Conservation (phyloP, 148 eudicot genomes). For the Camellia lanceoleosa region DNA sequence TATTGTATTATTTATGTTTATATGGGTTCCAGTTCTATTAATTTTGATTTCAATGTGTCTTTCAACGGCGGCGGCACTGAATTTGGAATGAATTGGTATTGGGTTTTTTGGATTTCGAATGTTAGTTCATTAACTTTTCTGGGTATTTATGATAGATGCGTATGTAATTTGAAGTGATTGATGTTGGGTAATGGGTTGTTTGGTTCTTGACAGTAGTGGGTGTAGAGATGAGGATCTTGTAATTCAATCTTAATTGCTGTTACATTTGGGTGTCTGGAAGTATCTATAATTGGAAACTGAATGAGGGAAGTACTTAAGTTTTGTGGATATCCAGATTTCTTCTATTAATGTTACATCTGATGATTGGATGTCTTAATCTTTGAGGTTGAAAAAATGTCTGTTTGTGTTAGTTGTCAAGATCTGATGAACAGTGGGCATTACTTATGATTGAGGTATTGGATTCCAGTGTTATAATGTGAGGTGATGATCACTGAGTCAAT, state of each 20-base stretch:
- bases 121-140: background rate
- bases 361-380: background rate
- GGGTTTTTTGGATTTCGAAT: background rate
- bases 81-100: background rate
- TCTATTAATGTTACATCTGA: background rate
- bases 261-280: background rate
- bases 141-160: background rate
- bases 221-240: background rate
- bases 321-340: background rate
- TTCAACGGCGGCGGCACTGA: conserved; percentile 6
- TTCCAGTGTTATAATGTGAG: background rate
- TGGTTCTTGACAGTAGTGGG: too few species aligned
- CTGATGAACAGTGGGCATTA: background rate
- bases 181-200: background rate
- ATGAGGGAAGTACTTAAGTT: background rate
- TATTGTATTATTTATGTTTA: background rate
- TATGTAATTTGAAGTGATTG: background rate
- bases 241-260: background rate
- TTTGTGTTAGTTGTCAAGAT: background rate
- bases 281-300: background rate
- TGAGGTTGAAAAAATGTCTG: background rate
- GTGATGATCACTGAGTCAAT: background rate
- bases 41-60: background rate
- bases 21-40: background rate
- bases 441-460: background rate